Base-by-base conservation (phyloP, 2,329 filamentous ascomycete species). In the Fusarium pseudocircinatum region DNA sequence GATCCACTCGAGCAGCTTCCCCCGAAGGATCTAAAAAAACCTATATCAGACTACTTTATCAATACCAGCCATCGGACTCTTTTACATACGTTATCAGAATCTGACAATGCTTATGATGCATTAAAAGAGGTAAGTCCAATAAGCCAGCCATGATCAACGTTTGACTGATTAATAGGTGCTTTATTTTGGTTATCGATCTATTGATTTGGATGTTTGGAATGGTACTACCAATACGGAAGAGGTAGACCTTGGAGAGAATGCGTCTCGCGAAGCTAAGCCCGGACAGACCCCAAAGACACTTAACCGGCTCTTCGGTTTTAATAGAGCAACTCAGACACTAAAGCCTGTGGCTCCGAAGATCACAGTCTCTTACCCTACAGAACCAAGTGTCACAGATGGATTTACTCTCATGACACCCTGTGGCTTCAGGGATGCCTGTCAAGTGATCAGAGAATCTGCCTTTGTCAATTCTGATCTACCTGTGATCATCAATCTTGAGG, bases 111-210 rank as follows among this genome's bases (percentile, higher is more conserved):
- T 4, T 20, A 13, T 6, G 0, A 24, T 20, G 7, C 47, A 11
- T 24, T 50, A 10, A 3, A 4, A 11, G 16, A 7, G 0, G 30
- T 36, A 5, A 30, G 20, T 28, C 5, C 5, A 28, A 22, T 0
- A 4, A 22, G 8, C 7, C 26, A 28, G 26, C 26, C 26, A 28
- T 7, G 7, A 28, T 4, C 4, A 28, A 28, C 26, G 26, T 28
- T 28, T 6, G 2, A 3, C 44, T 12, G 0, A 47, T 8, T 0
- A n/a, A 4, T 1, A 30, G 44, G 14, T 8, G 0, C 20, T n/a
- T 15, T 16, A 12, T 8, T 12, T 16, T 8, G 44, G 26, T 3
- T 4, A n/a, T 8, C 20, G 26, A 16, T 30, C 14, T 0, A n/a
- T 47, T n/a, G 20, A n/a, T 8, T n/a, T 47, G 14, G 1, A n/a